Percentiles rank a stretch among this genome's conserved stretches.
These are phyloP conservation scores for Guadua angustifolia DNA, from an alignment of 176 grass and related monocot species.

Conservation along the genomic window DNA sequence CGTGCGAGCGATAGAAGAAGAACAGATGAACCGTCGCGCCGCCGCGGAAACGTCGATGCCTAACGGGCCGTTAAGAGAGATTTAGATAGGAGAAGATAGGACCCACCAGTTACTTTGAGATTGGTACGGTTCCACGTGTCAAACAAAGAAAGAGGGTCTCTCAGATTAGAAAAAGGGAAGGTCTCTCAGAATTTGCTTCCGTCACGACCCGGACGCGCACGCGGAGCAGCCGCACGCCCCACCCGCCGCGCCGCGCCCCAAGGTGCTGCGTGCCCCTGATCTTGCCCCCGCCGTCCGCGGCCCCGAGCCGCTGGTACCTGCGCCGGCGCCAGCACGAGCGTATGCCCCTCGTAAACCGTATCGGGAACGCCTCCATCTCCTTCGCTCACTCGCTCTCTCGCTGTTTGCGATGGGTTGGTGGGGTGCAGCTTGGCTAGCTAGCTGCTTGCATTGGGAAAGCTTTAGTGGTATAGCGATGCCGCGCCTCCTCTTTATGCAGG, in stretches of 20 bases:
- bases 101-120: too few relatives aligned
- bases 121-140: too few relatives aligned
- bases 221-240: constrained; percentile 40
- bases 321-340: constrained; percentile 62
- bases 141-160: too few relatives aligned
- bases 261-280: constrained; percentile 31
- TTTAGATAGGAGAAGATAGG: too few relatives aligned
- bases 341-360: constrained; percentile 70
- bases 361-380: constrained; percentile 63
- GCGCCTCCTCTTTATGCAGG: background rate
- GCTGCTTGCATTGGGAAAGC: background rate
- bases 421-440: background rate
- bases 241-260: constrained; percentile 36
- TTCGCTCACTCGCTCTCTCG: background rate
- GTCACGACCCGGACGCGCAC: constrained; percentile 39
- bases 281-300: background rate
- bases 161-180: too few relatives aligned
- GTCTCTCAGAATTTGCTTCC: too few relatives aligned
- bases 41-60: too few relatives aligned
- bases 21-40: too few relatives aligned
- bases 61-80: too few relatives aligned
- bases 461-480: background rate
- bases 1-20: too few relatives aligned
- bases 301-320: constrained; percentile 67
- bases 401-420: background rate